A percentile compares a stretch with the other conserved stretches of the same genome.
Evolutionary conservation across 352 stramenopile species (phyloP).

Genomic region (Pythium myriotylum): DNA sequence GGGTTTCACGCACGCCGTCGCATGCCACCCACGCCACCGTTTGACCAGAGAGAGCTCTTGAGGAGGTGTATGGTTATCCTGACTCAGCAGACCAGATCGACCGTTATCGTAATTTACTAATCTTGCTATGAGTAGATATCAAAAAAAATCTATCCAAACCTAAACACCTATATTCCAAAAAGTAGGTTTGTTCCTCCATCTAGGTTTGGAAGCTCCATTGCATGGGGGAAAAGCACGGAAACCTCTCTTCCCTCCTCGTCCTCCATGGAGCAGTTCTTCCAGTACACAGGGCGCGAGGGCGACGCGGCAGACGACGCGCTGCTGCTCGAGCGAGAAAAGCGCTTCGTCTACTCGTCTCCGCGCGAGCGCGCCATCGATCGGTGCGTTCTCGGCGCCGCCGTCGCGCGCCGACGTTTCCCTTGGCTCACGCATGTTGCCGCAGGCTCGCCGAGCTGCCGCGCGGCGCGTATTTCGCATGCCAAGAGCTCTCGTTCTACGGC

Average conservation of each 20-base stretch:
- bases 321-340: slow-evolving; percentile 46
- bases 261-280: slow-evolving; percentile 81
- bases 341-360: slow-evolving; percentile 65
- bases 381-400: slow-evolving; percentile 18
- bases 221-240: too few species aligned
- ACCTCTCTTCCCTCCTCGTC: not conserved
- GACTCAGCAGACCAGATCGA: too few species aligned
- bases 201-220: too few species aligned
- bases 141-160: too few species aligned
- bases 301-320: slow-evolving; percentile 27
- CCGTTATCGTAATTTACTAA: too few species aligned
- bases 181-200: not conserved
- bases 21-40: too few species aligned
- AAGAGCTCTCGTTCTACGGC: slow-evolving; percentile 48
- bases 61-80: too few species aligned
- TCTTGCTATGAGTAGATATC: too few species aligned
- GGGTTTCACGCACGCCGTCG: too few species aligned
- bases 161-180: too few species aligned
- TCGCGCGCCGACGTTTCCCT: not conserved
- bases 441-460: slow-evolving; percentile 58
- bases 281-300: slow-evolving; percentile 53
- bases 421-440: not conserved
- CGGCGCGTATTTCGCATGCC: slow-evolving; percentile 74
- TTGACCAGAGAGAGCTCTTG: too few species aligned
- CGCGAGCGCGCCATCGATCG: slow-evolving; percentile 59